Base-by-base conservation (phyloP, 2,329 filamentous ascomycete species). In the Colletotrichum sp. region DNA sequence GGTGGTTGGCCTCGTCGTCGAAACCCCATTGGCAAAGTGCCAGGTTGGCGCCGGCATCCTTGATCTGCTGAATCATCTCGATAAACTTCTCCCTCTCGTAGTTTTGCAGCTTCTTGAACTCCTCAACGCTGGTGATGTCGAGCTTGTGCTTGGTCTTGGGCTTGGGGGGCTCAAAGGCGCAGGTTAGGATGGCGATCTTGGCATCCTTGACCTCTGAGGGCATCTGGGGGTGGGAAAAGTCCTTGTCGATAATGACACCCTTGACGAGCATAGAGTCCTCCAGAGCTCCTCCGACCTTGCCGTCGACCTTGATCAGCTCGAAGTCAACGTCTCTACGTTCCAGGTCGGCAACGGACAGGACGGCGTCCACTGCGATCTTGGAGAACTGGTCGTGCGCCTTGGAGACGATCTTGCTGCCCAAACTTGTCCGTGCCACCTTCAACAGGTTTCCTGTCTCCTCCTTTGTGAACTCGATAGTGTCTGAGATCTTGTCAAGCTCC, bases 1-100 rank as follows among this genome's bases (percentile, higher is more conserved):
- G 88, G 86, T 99, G 97, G 88, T 99, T 99, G 78, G 97, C 97
- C 88, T 99, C 97, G 83, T 99, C 97, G 84, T 99, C 97, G 83
- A 99, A 99, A 79, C 97, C 97, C 97, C 98, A 99, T 85, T 99
- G 98, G 87, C 97, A 99, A 83, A 99, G 98, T 78, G 96, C 97
- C 77, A 99, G 91, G 88, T 99, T 99, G 79, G 97, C 97, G 77
- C 97, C 97, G 1, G 96, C 98, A 82, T 95, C 95, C 89, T 99
- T 99, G 89, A 99, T 97, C 87, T 98, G 95, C 84, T 98, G 91
- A 81, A 99, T 98, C 97, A 99, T 99, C 88, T 99, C 96, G 75
- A 95, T 92, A 84, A 99, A 99, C 88, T 99, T 99, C 84, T 95
- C 94, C 81, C 93, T 93, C 87, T 99, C 97, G 88, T 99, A 99